Percentiles rank a stretch among this genome's conserved stretches.
phyloP scores from a whole-genome alignment of 768 basidiomycete genomes.

The Crucibulum laeve region DNA sequence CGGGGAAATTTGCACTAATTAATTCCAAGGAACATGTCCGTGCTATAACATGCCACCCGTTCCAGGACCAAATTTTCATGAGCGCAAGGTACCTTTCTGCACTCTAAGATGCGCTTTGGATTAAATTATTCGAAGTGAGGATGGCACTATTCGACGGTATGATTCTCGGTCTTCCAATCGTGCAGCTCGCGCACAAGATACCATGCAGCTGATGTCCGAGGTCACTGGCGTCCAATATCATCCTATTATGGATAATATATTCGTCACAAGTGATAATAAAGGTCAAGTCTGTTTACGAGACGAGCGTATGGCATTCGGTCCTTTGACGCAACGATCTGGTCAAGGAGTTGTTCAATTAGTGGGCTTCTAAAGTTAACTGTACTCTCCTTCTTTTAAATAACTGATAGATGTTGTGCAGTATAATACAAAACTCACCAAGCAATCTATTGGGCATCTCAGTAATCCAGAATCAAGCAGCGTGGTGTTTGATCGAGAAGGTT shows the following conservation, averaged over 20 bases:
- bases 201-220: constrained; percentile 47
- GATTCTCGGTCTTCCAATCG: constrained; percentile 42
- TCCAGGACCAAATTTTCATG: constrained; percentile 62
- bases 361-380: constrained; percentile 10
- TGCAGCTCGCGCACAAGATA: constrained; percentile 39
- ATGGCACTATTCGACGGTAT: constrained; percentile 61
- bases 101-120: neutral
- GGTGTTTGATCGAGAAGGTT: constrained; percentile 58
- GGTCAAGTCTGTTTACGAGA: constrained; percentile 69
- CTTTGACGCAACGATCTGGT: constrained; percentile 33
- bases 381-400: constrained; percentile 1
- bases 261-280: constrained; percentile 55
- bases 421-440: constrained; percentile 39
- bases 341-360: constrained; percentile 57
- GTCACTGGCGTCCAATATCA: constrained; percentile 67
- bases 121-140: constrained; percentile 44
- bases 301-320: constrained; percentile 69
- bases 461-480: constrained; percentile 70
- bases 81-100: constrained; percentile 52
- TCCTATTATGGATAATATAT: constrained; percentile 63
- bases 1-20: neutral
- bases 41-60: constrained; percentile 60
- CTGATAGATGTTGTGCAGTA: constrained; percentile 24
- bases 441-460: constrained; percentile 31
- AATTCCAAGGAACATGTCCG: constrained; percentile 57